These are phyloP conservation scores for Mortierella claussenii DNA, from an alignment of 192 early-diverging fungal genomes.

Conservation along the genomic window DNA sequence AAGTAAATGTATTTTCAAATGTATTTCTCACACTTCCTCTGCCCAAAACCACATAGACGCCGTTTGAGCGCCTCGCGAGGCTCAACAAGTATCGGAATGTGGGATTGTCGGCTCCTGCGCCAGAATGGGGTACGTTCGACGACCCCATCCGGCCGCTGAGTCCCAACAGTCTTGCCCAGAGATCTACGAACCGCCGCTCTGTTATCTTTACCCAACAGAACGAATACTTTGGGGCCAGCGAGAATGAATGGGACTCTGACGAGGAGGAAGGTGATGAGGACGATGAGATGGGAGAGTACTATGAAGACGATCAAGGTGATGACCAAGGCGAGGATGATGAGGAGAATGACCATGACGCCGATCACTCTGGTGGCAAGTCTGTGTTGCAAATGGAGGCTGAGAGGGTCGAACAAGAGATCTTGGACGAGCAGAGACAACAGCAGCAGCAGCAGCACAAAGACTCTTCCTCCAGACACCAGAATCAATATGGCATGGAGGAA, in stretches of 20 bases:
- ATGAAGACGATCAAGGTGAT: conserved; percentile 46
- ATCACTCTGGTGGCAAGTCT: conserved; percentile 51
- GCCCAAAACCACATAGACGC: conserved; percentile 72
- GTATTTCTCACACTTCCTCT: too few species aligned
- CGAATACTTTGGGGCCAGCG: conserved; percentile 40
- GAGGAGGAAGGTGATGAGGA: conserved; percentile 43
- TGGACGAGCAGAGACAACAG: conserved; percentile 22
- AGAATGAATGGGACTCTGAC: conserved; percentile 37
- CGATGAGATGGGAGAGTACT: conserved; percentile 42
- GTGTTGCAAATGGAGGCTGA: conserved; percentile 61
- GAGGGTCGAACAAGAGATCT: conserved; percentile 48
- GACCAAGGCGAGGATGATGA: conserved; percentile 54
- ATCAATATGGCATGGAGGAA: conserved; percentile 56
- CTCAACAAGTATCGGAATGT: conserved; percentile 83
- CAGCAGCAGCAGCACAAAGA: conserved; percentile 23
- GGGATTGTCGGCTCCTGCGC: conserved; percentile 44
- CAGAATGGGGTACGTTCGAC: conserved; percentile 49
- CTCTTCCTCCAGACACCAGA: not conserved
- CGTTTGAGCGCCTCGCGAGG: conserved; percentile 80
- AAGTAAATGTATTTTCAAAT: too few species aligned
- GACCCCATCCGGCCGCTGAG: conserved; percentile 36
- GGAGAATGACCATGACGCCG: conserved; percentile 48
- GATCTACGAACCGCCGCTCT: conserved; percentile 21
- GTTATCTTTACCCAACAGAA: conserved; percentile 30
- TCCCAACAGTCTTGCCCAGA: conserved; percentile 6